Base-by-base conservation (phyloP, 1,284 basidiomycete species). In the Coniferiporia sulphurascens region DNA sequence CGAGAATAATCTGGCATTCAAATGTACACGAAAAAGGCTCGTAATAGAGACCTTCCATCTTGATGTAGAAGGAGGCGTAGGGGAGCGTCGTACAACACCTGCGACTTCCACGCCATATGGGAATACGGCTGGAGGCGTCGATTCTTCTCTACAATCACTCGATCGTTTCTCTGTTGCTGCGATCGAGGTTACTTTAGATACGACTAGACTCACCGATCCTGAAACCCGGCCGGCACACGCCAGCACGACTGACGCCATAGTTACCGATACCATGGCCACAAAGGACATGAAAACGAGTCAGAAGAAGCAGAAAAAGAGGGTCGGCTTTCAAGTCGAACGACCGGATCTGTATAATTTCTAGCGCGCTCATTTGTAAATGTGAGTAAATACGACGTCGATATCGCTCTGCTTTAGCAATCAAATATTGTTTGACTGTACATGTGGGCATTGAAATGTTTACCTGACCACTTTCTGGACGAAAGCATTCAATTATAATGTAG, bases 1-100 rank as follows among this genome's bases (percentile, higher is more conserved):
- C 13, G 94, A 98, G 72, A 98, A 98, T 73, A 98, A 98, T 67
- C 80, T 99, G 15, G 94, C 91, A 5, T 99, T 98, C 81, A 92
- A 89, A 71, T 91, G 94, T 66, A 95, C 89, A 68, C 79, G 95
- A 62, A 94, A 92, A 70, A 76, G 91, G 43, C 78, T 98, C 52
- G 78, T 96, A 21, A 84, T 98, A 64, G 95, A 98, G 75, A 98
- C 94, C 21, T 76, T 98, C 60, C 93, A 97, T 74, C 78, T 98
- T 10, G 96, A 95, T 68, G 81, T 94, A 3, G 95, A 97, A 70
- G 95, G 95, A 9, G 95, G 95, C 4, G 87, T 93, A 4, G 82
- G 86, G 12, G 95, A 97, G 72, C 78, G 95, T 61, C 78, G 91
- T 62, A 95, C 91, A 10, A 83, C 78, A 1, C 78, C 83, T 12